phyloP scores from a whole-genome alignment of 257 asterid species.

The Solanum ossicruentum region DNA sequence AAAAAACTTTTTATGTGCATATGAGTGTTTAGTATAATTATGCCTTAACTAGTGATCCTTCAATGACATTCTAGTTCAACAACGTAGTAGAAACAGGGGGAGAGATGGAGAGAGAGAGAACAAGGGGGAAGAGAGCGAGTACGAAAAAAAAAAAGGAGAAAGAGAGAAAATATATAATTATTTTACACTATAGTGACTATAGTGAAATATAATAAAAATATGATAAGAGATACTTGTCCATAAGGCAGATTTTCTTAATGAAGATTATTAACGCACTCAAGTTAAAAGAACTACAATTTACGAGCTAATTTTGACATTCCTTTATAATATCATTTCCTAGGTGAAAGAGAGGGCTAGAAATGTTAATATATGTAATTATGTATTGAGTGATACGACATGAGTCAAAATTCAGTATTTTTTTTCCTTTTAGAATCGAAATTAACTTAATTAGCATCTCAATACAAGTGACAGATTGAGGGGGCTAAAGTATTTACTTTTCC shows the following conservation, averaged over 20 bases:
- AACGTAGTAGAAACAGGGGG: not conserved
- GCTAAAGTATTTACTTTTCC: not conserved
- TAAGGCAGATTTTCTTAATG: no score
- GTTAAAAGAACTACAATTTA: no score
- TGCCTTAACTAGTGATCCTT: not conserved
- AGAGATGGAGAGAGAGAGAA: not conserved
- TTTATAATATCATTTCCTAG: not conserved
- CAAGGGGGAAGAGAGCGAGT: not conserved
- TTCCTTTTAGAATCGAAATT: not conserved
- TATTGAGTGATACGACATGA: not conserved
- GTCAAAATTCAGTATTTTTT: no score
- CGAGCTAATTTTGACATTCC: no score
- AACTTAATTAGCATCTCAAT: not conserved
- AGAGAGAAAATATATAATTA: not conserved
- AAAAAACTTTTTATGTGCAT: no score
- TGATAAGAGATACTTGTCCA: no score
- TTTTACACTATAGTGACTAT: no score
- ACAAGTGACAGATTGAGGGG: not conserved
- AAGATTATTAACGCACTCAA: no score
- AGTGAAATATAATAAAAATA: no score
- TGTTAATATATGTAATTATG: not conserved
- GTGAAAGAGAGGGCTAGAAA: not conserved
- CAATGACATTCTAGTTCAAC: not conserved
- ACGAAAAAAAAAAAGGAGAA: no score
- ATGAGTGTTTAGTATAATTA: no score